Evolutionary conservation across 176 grass and related monocot genomes (phyloP), one percentile per base, ranked within the genome.

Genomic region (Aegilops umbellulata): DNA sequence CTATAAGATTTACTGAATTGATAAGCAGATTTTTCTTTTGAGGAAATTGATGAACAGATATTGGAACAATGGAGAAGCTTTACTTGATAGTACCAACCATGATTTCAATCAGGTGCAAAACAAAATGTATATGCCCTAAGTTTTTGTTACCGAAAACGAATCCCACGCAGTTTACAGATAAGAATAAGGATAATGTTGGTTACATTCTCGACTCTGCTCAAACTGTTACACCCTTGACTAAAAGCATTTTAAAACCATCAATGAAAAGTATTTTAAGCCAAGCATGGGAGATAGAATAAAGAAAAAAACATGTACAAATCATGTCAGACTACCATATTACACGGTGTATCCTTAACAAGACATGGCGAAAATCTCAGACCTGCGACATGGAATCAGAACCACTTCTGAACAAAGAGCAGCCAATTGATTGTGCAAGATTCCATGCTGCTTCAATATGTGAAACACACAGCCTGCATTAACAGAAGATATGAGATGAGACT

Each of bases 391-490:
- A 76, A 80, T 78, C 76, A 15, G 79, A 74, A 83, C 84, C 86
- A 79, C 86, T 83, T 39, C 88, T 91, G 78, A 98, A 92, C n/a
- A n/a, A n/a, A n/a, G 92, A 69, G 70, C 65, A 57, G 84, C 90
- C 93, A 87, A 86, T 78, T 84, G 79, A 91, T 87, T 86, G 80
- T 51, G 88, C 81, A 92, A 98, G 91, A 83, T 83, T 75, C 96
- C 96, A 95, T 79, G 96, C 96, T 60, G 88, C 89, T 86, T 87
- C 87, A 88, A 95, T 80, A 89, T 95, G 77, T 36, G 82, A 95
- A 80, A 92, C 35, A 77, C 89, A 95, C 65, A 51, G 60, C 82
- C 96, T 98, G 86, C 69, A 73, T 55, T 53, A 72, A 34, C 8
- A 90, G 3, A 55, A 78, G 57, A 80, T 34, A 71, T 12, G 12